These are phyloP conservation scores for Diophrys appendiculata DNA, from an alignment of 73 alveolate genomes.

Conservation along the genomic window DNA sequence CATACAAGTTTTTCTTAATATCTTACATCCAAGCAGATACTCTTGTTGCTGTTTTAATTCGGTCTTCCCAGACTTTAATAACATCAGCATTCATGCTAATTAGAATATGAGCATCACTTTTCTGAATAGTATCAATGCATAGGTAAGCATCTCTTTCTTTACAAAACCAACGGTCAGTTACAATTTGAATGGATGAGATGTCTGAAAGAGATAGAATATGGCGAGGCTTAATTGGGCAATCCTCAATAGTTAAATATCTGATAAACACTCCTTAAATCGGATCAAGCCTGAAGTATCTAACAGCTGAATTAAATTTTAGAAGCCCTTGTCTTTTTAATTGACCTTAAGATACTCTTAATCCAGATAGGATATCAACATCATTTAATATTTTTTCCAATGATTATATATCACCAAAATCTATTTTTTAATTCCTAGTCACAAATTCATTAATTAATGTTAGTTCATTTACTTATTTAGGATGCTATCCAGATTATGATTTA, in stretches of 20 bases:
- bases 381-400: neutral
- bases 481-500: neutral
- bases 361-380: neutral
- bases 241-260: conserved; percentile 21
- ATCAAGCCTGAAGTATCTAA: conserved; percentile 46
- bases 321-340: conserved; percentile 18
- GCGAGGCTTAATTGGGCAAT: conserved; percentile 51
- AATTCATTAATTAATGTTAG: neutral
- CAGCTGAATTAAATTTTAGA: conserved; percentile 19
- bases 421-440: neutral
- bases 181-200: conserved; percentile 20
- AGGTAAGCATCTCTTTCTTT: conserved; percentile 9
- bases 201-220: conserved; percentile 48
- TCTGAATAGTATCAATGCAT: conserved; percentile 13
- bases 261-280: conserved; percentile 56
- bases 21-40: conserved; percentile 39
- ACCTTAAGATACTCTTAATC: conserved; percentile 10
- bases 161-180: conserved; percentile 55
- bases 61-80: conserved; percentile 45
- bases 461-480: neutral
- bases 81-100: conserved; percentile 14
- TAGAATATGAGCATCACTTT: conserved; percentile 10
- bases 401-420: neutral
- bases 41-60: conserved; percentile 24
- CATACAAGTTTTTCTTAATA: conserved; percentile 11